Percentiles rank a stretch among this genome's conserved stretches.
These are phyloP conservation scores for Tolypocladium album DNA, from an alignment of 2,329 filamentous ascomycete genomes.

Conservation along the genomic window DNA sequence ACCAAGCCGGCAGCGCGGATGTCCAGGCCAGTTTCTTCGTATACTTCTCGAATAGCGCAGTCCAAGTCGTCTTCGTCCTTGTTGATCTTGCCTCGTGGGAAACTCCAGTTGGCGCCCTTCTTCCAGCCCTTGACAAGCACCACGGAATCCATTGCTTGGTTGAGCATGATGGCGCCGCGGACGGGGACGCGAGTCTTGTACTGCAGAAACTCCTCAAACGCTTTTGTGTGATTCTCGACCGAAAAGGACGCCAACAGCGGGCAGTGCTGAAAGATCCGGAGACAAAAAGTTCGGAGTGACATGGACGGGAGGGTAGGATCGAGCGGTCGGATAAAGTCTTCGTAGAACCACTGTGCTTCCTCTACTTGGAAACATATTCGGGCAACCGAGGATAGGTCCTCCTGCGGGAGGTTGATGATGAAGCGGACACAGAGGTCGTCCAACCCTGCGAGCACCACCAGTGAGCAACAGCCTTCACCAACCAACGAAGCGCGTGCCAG, in stretches of 20 bases:
- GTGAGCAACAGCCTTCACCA: conserved; percentile 10
- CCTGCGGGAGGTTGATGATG: conserved; percentile 89
- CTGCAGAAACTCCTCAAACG: conserved; percentile 82
- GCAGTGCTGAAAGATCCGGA: conserved; percentile 89
- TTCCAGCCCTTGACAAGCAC: conserved; percentile 97
- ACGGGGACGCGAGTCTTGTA: conserved; percentile 96
- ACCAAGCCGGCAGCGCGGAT: conserved; percentile 67
- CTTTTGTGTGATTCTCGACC: conserved; percentile 63
- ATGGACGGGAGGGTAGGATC: conserved; percentile 79
- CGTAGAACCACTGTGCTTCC: conserved; percentile 99
- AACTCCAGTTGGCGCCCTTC: conserved; percentile 92
- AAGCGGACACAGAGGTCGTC: conserved; percentile 98
- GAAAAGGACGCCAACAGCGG: conserved; percentile 77
- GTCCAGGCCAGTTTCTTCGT: conserved; percentile 92
- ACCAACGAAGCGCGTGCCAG: neutral
- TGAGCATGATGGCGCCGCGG: conserved; percentile 85
- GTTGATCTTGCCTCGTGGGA: conserved; percentile 95
- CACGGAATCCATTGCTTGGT: conserved; percentile 86
- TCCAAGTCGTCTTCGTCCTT: conserved; percentile 91
- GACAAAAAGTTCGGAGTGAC: conserved; percentile 72
- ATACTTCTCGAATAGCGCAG: conserved; percentile 88
- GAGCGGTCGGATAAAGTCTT: conserved; percentile 92
- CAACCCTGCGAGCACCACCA: conserved; percentile 50
- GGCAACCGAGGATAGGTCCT: conserved; percentile 81
- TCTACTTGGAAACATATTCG: conserved; percentile 98